Evolutionary conservation across 225 moss, liverwort and hornwort species (phyloP), one percentile per base, ranked within the genome.

Genomic region (Pseudoscleropodium purum): DNA sequence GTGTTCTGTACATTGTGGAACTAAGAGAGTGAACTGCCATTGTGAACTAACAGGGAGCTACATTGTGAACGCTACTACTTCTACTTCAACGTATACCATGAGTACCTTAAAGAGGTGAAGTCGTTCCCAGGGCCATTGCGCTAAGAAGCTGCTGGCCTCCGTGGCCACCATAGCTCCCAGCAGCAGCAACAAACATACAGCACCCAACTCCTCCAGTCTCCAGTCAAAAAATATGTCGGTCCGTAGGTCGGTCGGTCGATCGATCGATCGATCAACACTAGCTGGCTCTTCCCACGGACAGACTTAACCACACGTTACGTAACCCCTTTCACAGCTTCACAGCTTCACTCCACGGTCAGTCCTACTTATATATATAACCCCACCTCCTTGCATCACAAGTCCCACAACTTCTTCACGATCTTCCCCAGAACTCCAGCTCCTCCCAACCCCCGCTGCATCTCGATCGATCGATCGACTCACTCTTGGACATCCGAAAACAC

Each of bases 61-160:
- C 79, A 39, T 60, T 39, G 59, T 39, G 39, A 39, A 11, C 39
- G 29, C 59, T 29, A 18, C 59, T 9, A 27, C 59, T 59, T 17
- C 37, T n/a, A n/a, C 39, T 59, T 59, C 59, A 59, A 29, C 15
- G 18, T 27, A 0, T 6, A 79, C 24, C 36, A 17, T 5, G 15
- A n/a, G 2, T 52, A 87, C 94, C 95, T 95, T 95, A 11, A 89
- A 89, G 62, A 82, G 89, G 34, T 91, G 84, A 17, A 95, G 88
- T 41, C 89, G 90, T 33, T 93, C 95, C 95, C 95, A 95, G 8
- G 91, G 92, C 95, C 95, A 95, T 84, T 91, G 91, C 75, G 89
- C 92, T 37, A 95, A 85, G 77, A 90, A 85, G 64, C 89, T 76
- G 43, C 84, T 89, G 85, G 89, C 89, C 89, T 37, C 83, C 67